Evolutionary conservation across 2,329 filamentous ascomycete species (phyloP).

Genomic region (Xylariaceae sp.): DNA sequence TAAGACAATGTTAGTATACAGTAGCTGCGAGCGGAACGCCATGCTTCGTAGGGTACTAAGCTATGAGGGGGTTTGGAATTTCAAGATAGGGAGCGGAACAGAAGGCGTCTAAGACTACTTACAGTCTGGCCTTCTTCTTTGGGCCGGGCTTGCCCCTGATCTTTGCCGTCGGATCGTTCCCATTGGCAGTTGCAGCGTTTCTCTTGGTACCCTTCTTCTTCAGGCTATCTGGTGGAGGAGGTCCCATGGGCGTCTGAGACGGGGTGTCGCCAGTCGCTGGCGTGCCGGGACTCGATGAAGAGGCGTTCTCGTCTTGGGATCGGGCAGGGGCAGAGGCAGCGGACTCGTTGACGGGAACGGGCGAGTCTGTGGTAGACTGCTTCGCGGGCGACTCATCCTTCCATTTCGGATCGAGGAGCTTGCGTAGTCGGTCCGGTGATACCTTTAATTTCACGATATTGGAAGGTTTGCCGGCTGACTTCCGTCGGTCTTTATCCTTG

Average conservation of each 20-base stretch:
- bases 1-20: conserved; percentile 21
- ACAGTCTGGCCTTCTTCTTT: conserved; percentile 95
- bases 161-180: conserved; percentile 54
- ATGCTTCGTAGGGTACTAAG: no score
- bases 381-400: conserved; percentile 40
- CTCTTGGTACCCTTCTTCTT: conserved; percentile 76
- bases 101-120: conserved; percentile 41
- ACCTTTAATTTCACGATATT: conserved; percentile 50
- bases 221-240: conserved; percentile 51
- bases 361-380: conserved; percentile 42
- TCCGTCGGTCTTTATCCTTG: conserved; percentile 43
- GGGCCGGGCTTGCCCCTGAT: conserved; percentile 83
- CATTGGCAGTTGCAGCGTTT: conserved; percentile 59
- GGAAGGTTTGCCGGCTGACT: conserved; percentile 33
- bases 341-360: conserved; percentile 33
- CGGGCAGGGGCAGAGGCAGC: conserved; percentile 31
- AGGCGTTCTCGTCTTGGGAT: conserved; percentile 50
- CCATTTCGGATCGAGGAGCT: conserved; percentile 41
- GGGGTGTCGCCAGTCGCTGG: conserved; percentile 53
- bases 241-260: conserved; percentile 51
- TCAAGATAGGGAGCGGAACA: neutral
- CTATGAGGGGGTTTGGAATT: no score
- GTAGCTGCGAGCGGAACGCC: no score
- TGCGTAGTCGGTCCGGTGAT: conserved; percentile 44
- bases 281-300: conserved; percentile 56